Evolutionary conservation across 177 flowering plant species (phyloP).

Genomic region (Vitis hybrid): DNA sequence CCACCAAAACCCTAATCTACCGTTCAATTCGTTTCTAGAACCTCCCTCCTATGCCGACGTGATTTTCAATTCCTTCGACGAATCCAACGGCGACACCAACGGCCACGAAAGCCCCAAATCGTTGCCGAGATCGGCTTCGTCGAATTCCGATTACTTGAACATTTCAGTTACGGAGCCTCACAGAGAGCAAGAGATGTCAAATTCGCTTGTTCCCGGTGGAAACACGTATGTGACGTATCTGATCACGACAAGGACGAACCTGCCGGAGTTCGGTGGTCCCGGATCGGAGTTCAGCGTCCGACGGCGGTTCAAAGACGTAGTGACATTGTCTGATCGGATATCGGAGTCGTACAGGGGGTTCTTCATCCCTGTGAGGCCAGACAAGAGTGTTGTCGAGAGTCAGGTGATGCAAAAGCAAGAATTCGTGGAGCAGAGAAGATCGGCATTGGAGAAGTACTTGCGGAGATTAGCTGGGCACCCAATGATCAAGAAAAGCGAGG

Average conservation of each 20-base stretch:
- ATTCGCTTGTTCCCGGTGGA: conserved; percentile 83
- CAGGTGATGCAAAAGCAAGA: conserved; percentile 99
- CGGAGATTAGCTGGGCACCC: conserved; percentile 80
- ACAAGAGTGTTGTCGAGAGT: conserved; percentile 93
- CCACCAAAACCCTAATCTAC: conserved; percentile 29
- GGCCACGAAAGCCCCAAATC: conserved; percentile 26
- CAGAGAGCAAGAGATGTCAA: conserved; percentile 68
- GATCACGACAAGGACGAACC: conserved; percentile 73
- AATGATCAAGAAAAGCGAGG: conserved; percentile 76
- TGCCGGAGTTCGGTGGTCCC: conserved; percentile 43
- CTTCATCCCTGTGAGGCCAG: conserved; percentile 86
- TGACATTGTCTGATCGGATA: conserved; percentile 75
- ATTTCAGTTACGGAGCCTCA: conserved; percentile 80
- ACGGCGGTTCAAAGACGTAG: conserved; percentile 82
- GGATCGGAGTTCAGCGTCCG: conserved; percentile 71
- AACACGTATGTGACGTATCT: conserved; percentile 64
- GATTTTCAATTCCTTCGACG: conserved; percentile 52
- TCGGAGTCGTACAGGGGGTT: conserved; percentile 79
- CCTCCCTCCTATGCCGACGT: conserved; percentile 73
- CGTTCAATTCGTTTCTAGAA: conserved; percentile 49
- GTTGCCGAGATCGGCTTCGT: conserved; percentile 36
- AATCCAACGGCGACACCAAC: conserved; percentile 21
- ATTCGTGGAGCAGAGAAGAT: conserved; percentile 90
- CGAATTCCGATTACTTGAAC: conserved; percentile 46
- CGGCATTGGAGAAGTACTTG: conserved; percentile 90